Conservation (phyloP, 768 basidiomycete genomes). For the Tephrocybe sp. region DNA sequence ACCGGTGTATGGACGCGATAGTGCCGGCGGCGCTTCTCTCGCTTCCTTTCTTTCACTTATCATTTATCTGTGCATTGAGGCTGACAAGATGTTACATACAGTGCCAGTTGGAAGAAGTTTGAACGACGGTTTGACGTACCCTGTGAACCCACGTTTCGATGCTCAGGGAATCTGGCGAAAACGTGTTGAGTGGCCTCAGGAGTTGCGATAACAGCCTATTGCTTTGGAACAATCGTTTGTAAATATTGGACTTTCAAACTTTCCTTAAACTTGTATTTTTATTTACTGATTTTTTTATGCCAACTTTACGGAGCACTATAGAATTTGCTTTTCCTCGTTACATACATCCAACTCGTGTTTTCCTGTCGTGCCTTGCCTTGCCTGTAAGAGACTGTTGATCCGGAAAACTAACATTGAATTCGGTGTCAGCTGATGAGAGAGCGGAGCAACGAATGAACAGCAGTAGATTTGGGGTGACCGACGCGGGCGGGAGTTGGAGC, state of each 20-base stretch:
- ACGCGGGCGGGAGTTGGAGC: slow-evolving; percentile 16
- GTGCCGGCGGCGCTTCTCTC: slow-evolving; percentile 6
- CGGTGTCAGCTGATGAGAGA: not conserved
- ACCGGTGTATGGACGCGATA: slow-evolving; percentile 4
- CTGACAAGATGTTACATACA: slow-evolving; percentile 33
- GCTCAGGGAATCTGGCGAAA: slow-evolving; percentile 61
- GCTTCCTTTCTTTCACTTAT: slow-evolving; percentile 2
- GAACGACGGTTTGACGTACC: slow-evolving; percentile 61
- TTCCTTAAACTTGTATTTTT: not conserved
- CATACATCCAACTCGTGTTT: no score
- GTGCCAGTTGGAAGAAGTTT: slow-evolving; percentile 51
- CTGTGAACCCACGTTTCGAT: slow-evolving; percentile 73
- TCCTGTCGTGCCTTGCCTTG: not conserved
- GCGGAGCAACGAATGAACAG: not conserved
- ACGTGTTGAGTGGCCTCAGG: slow-evolving; percentile 69
- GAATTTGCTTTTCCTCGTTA: no score
- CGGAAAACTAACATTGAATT: not conserved
- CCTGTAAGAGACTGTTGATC: not conserved
- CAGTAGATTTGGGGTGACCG: slow-evolving; percentile 5
- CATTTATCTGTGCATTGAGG: slow-evolving; percentile 9
- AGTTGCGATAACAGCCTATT: slow-evolving; percentile 44
- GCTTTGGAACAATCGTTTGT: no score
- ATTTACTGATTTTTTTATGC: no score
- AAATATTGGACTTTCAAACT: not conserved
- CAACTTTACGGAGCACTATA: no score